Conservation (phyloP, 768 basidiomycete species). For the Trametes meyenii region DNA sequence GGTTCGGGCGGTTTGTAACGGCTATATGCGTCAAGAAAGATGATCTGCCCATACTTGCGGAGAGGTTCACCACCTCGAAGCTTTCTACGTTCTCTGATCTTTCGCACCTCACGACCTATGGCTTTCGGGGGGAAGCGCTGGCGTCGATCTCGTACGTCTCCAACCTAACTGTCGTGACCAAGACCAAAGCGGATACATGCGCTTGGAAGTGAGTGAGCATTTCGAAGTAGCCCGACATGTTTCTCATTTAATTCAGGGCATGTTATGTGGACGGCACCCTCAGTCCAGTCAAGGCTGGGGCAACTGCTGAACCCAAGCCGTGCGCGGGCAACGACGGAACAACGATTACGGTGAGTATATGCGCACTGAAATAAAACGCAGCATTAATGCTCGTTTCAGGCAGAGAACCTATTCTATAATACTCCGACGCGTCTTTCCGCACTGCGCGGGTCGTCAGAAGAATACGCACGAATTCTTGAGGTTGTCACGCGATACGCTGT, state of each 20-base stretch:
- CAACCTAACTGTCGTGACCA: constrained; percentile 87
- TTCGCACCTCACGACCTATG: constrained; percentile 84
- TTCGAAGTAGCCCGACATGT: background rate
- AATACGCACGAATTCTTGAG: constrained; percentile 89
- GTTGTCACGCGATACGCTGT: constrained; percentile 92
- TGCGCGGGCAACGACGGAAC: constrained; percentile 96
- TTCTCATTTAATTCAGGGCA: constrained; percentile 52
- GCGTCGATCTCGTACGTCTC: constrained; percentile 96
- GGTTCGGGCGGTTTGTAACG: background rate
- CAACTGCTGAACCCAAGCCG: constrained; percentile 77
- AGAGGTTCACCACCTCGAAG: constrained; percentile 96
- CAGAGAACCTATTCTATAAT: constrained; percentile 95
- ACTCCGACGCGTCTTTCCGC: constrained; percentile 86
- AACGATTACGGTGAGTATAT: constrained; percentile 66
- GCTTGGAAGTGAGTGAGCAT: constrained; percentile 84
- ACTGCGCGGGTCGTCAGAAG: constrained; percentile 82
- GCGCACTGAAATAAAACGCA: background rate
- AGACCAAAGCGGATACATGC: constrained; percentile 77
- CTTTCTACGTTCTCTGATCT: constrained; percentile 85
- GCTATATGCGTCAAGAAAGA: constrained; percentile 57
- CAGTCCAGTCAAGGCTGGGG: constrained; percentile 68
- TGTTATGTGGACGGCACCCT: constrained; percentile 79
- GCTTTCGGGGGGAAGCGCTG: constrained; percentile 95
- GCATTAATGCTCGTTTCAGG: constrained; percentile 47
- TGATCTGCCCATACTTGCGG: constrained; percentile 89